Conservation (phyloP, 129 eudicot genomes). For the Heracleum sosnowskyi region DNA sequence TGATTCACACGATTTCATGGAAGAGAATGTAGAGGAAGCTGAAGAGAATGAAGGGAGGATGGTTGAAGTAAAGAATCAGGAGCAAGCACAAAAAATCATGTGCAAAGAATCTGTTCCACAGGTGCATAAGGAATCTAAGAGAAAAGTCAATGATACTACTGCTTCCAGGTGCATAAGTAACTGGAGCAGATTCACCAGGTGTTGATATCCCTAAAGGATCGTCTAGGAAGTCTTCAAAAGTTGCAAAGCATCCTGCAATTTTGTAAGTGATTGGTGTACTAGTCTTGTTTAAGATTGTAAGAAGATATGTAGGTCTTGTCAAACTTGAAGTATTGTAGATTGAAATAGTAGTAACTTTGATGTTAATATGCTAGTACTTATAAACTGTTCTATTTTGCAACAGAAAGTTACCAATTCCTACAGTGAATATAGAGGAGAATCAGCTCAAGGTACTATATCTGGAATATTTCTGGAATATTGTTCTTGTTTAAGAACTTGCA, state of each 20-base stretch:
- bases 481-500: background rate
- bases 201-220: slow-evolving; percentile 14
- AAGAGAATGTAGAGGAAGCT: slow-evolving; percentile 12
- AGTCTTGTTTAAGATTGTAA: background rate
- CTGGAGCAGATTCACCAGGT: slow-evolving; percentile 7
- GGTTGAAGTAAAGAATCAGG: slow-evolving; percentile 10
- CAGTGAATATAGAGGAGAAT: slow-evolving; percentile 50
- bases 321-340: background rate
- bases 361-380: slow-evolving; percentile 1
- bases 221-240: slow-evolving; percentile 11
- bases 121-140: slow-evolving; percentile 7
- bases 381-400: slow-evolving; percentile 20
- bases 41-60: slow-evolving; percentile 14
- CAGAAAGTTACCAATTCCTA: slow-evolving; percentile 2
- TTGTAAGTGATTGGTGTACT: slow-evolving; percentile 20
- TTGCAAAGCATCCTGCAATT: slow-evolving; percentile 15
- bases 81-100: slow-evolving; percentile 3
- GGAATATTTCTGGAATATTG: background rate
- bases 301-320: no score
- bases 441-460: slow-evolving; percentile 51
- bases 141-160: slow-evolving; percentile 3
- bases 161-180: slow-evolving; percentile 1
- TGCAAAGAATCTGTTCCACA: slow-evolving; percentile 7
- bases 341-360: background rate
- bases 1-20: background rate